Evolutionary conservation across 345 rosid genomes (phyloP), one percentile per base, ranked within the genome.

Genomic region (Salix udensis): DNA sequence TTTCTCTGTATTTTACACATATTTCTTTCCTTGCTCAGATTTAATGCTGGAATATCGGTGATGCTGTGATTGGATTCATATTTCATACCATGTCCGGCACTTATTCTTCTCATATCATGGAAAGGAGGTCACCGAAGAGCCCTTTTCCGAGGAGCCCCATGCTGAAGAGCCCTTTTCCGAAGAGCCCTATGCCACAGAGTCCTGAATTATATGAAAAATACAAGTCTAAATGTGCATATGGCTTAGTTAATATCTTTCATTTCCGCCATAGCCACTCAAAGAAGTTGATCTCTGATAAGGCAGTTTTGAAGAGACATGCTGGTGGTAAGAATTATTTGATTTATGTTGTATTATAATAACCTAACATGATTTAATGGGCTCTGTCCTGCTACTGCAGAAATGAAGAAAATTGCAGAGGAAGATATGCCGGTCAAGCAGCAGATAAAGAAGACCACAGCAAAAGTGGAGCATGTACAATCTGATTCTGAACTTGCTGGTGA

Each of bases 201-300:
- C 94, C 93, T 72, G 77, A 81, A 58, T 34, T 83, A 65, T 86
- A 84, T 61, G 94, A 89, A 78, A 85, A 77, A 70, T 82, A 90
- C 79, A 88, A 89, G 86, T 87, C 93, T 16, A 88, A 92, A 76
- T 89, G 95, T 65, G 87, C 86, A 13, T 84, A 87, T 87, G 76
- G 88, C 74, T 77, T 91, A 48, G 82, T 88, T 61, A 83, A 77
- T 31, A 80, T 89, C 73, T 86, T 89, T 15, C 87, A 80, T 76
- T 86, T 91, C 76, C 84, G 88, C 55, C 86, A 83, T 70, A 79
- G 81, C 18, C 82, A 72, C 67, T 83, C 88, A 58, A 87, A 74
- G 85, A 89, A 88, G 85, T 80, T 86, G 80, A 84, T 85, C 81
- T 79, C 92, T 58, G 80, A 83, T 48, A 75, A 69, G 67, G 87